Evolutionary conservation across 208 protist genomes (phyloP).

Genomic region (Naegleria fowleri): DNA sequence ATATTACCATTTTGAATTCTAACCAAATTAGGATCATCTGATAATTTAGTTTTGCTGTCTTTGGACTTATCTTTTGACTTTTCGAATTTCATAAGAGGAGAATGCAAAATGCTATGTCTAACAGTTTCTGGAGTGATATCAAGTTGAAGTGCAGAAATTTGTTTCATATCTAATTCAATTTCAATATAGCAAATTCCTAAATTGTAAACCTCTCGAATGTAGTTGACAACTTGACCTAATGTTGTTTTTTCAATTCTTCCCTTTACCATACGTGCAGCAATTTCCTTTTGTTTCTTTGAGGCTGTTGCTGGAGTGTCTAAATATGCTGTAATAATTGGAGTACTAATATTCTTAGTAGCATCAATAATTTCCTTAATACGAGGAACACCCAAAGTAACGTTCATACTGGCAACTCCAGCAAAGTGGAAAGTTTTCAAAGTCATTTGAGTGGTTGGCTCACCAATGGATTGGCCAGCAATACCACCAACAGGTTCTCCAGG

Average conservation of each 20-base stretch:
- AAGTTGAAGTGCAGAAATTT: slow-evolving; percentile 80
- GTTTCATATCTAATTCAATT: slow-evolving; percentile 80
- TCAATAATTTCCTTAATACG: slow-evolving; percentile 99
- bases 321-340: slow-evolving; percentile 93
- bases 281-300: slow-evolving; percentile 38
- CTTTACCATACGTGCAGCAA: slow-evolving; percentile 70
- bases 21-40: slow-evolving; percentile 4
- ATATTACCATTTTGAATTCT: slow-evolving; percentile 35
- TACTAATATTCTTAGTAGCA: slow-evolving; percentile 92
- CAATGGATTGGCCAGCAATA: slow-evolving; percentile 96
- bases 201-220: slow-evolving; percentile 77
- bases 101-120: background rate
- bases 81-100: slow-evolving; percentile 44
- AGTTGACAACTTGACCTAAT: slow-evolving; percentile 73
- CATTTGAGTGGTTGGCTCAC: slow-evolving; percentile 99
- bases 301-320: slow-evolving; percentile 50
- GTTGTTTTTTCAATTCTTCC: slow-evolving; percentile 79
- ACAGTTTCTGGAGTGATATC: slow-evolving; percentile 76
- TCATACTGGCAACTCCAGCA: slow-evolving; percentile 99
- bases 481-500: slow-evolving; percentile 96
- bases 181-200: slow-evolving; percentile 71
- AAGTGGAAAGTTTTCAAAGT: slow-evolving; percentile 99
- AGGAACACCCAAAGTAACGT: slow-evolving; percentile 89
- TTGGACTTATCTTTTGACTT: slow-evolving; percentile 77
- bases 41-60: slow-evolving; percentile 57